Evolutionary conservation across 2,329 filamentous ascomycete species (phyloP), one percentile per base, ranked within the genome.

Genomic region (Pyricularia grisea): DNA sequence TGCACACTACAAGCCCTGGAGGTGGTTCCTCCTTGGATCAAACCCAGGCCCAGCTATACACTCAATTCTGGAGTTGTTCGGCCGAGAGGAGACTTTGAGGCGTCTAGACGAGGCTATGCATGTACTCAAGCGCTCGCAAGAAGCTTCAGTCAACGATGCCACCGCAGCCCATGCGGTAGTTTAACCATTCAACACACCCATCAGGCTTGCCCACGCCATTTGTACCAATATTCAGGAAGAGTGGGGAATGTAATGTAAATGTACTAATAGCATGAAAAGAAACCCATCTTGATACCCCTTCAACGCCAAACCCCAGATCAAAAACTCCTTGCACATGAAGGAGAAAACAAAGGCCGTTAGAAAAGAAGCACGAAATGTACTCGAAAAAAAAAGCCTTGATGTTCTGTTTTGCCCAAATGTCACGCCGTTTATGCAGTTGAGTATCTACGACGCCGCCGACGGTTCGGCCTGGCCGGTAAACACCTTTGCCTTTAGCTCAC

Each of bases 401-500:
- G 58, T 27, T 27, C 58, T 61, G 58, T 61, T 60, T 61, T 61
- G 58, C 58, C 58, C 23, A 25, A 61, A 27, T 14, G 10, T 25
- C 58, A 27, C 58, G 11, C 58, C 10, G n/a, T 7, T 17, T n/a
- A 27, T 27, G 11, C 23, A 55, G 42, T 4, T 6, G 27, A 55
- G n/a, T 25, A 14, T 12, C 42, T 27, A 67, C 42, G 17, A 27
- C 36, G 65, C 23, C 3, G 65, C 4, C 17, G 33, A 50, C n/a
- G 65, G 23, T 10, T 67, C 65, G 4, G 33, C 20, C n/a, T 27
- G 65, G 9, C 31, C 31, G 67, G 61, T 64, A 72, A 91, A 91
- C 5, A 91, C 78, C 74, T 84, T 84, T 67, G 84, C 84, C 81
- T 91, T 91, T 71, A 91, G 83, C 73, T 87, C 83, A 0, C 83